phyloP scores from a whole-genome alignment of 1,139 yeast genomes.

The Candida labiduridarum region DNA sequence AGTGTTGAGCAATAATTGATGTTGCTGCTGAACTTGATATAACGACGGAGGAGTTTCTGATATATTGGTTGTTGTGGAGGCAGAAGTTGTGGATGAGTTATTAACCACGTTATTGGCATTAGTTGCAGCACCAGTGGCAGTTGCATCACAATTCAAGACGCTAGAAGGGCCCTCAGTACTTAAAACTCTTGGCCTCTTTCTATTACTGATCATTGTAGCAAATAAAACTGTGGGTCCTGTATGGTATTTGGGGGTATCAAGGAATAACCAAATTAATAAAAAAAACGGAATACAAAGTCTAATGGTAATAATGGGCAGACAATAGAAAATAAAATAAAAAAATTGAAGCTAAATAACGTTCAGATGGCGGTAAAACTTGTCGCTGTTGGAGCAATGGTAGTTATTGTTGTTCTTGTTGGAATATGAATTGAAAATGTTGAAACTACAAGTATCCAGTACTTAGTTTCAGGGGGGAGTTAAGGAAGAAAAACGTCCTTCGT shows the following conservation, averaged over 20 bases:
- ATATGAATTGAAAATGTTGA: neutral
- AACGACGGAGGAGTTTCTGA: slow-evolving; percentile 7
- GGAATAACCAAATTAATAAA: neutral
- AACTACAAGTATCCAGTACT: slow-evolving; percentile 2
- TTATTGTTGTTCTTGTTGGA: too few relatives aligned
- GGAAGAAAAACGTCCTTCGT: neutral
- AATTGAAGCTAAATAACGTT: neutral
- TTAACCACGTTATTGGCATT: slow-evolving; percentile 7
- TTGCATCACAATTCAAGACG: slow-evolving; percentile 34
- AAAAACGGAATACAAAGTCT: neutral
- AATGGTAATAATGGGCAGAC: neutral
- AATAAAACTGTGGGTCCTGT: neutral
- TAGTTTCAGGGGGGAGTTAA: neutral
- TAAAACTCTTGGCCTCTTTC: slow-evolving; percentile 52
- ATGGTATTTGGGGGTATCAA: neutral
- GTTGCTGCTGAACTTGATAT: slow-evolving; percentile 6
- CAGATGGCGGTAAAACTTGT: neutral
- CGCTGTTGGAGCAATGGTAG: too few relatives aligned
- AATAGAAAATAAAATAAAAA: neutral
- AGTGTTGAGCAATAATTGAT: slow-evolving; percentile 1
- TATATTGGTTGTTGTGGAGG: slow-evolving; percentile 4
- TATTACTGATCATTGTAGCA: slow-evolving; percentile 29
- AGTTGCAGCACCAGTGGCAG: slow-evolving; percentile 5
- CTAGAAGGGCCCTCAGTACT: slow-evolving; percentile 19
- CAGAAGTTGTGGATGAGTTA: slow-evolving; percentile 4